A percentile compares a stretch with the other conserved stretches of the same genome.
Conservation (phyloP, 2,329 filamentous ascomycete species). For the Colletotrichum siamense region DNA sequence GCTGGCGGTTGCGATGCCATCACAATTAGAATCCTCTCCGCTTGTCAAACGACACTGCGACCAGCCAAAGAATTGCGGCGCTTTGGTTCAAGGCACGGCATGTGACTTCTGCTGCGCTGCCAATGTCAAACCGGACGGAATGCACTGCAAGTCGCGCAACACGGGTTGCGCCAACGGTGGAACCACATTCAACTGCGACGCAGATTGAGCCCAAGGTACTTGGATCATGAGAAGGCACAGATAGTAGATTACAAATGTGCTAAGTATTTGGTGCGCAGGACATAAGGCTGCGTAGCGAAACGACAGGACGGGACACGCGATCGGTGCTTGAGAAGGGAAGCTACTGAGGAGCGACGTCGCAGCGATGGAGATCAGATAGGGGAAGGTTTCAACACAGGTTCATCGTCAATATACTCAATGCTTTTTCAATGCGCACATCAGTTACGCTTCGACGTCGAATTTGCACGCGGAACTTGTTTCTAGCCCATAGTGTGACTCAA, state of each 20-base stretch:
- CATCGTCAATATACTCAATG: background rate
- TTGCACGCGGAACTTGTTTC: background rate
- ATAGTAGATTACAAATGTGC: accelerated
- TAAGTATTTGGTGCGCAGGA: accelerated
- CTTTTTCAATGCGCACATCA: background rate
- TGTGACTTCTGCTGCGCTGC: slow-evolving; percentile 14
- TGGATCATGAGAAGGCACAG: background rate
- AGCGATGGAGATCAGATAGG: background rate
- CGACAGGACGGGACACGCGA: accelerated
- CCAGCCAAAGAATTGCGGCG: slow-evolving; percentile 21
- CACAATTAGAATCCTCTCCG: background rate
- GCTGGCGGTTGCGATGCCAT: background rate
- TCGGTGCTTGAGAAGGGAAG: accelerated
- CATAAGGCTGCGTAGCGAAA: accelerated
- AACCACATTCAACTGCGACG: background rate
- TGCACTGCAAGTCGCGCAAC: background rate
- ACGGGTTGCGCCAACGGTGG: background rate
- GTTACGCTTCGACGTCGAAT: accelerated
- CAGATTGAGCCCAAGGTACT: background rate
- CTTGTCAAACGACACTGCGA: slow-evolving; percentile 20
- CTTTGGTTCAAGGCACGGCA: background rate
- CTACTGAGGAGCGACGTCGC: accelerated
- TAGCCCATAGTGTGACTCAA: too few relatives aligned
- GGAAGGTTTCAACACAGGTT: accelerated
- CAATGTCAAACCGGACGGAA: background rate